A percentile compares a stretch with the other conserved stretches of the same genome.
These are phyloP conservation scores for Tardiomyces digboiensis DNA, from an alignment of 1,139 yeast genomes.

Conservation along the genomic window DNA sequence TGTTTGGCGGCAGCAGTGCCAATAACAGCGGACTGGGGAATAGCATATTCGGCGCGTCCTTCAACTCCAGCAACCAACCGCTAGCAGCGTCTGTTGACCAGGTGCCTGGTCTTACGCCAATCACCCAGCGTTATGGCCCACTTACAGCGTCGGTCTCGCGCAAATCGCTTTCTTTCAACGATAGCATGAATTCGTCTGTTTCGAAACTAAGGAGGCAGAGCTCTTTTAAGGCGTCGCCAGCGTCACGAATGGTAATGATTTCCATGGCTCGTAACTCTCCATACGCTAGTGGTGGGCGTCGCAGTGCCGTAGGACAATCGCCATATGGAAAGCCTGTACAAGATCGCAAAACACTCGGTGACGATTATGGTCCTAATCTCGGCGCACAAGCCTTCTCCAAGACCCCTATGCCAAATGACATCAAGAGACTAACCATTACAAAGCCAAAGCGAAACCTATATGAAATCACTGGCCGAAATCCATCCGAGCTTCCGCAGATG, in stretches of 20 bases:
- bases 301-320: neutral
- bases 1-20: slow-evolving; percentile 16
- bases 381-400: neutral
- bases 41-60: slow-evolving; percentile 1
- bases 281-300: neutral
- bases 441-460: slow-evolving; percentile 2
- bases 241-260: neutral
- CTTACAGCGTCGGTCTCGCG: neutral
- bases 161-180: neutral
- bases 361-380: neutral
- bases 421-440: slow-evolving; percentile 5
- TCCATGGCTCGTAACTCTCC: neutral
- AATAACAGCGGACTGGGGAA: neutral
- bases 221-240: neutral
- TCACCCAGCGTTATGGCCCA: neutral
- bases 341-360: neutral
- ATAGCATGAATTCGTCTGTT: neutral
- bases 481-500: neutral
- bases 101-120: slow-evolving; percentile 31
- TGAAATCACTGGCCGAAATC: slow-evolving; percentile 3
- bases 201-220: neutral
- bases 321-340: neutral
- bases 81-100: slow-evolving; percentile 38
- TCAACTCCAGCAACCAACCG: neutral
- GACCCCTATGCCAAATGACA: slow-evolving; percentile 1